phyloP scores from a whole-genome alignment of 768 basidiomycete genomes.

The Tylopilus balloui region DNA sequence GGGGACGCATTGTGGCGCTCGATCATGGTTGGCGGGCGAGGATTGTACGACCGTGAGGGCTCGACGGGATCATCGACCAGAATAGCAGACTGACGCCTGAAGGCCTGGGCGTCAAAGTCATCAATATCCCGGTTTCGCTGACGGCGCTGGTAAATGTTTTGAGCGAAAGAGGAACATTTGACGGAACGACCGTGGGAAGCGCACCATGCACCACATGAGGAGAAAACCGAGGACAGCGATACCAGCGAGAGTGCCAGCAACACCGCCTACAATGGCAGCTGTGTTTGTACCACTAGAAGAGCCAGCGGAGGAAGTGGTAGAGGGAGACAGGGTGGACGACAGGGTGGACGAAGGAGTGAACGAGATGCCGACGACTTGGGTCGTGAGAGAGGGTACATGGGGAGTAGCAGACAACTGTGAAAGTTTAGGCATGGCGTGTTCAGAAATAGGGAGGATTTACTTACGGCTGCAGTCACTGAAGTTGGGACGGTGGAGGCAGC shows the following conservation, averaged over 20 bases:
- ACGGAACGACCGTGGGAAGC: conserved; percentile 10
- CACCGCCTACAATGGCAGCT: conserved; percentile 34
- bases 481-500: conserved; percentile 7
- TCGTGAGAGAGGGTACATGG: background rate
- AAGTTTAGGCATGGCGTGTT: background rate
- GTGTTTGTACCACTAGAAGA: conserved; percentile 34
- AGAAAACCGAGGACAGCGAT: conserved; percentile 38
- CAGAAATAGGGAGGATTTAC: conserved; percentile 3
- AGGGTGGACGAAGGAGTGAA: conserved; percentile 1
- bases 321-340: conserved; percentile 1
- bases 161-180: conserved; percentile 4
- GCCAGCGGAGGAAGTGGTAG: conserved; percentile 29
- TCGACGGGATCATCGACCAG: conserved; percentile 52
- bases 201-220: conserved; percentile 45
- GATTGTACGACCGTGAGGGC: conserved; percentile 40
- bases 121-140: conserved; percentile 33
- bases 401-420: background rate
- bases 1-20: conserved; percentile 41
- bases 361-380: background rate
- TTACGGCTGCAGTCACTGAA: conserved; percentile 13
- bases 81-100: conserved; percentile 61
- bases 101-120: conserved; percentile 53
- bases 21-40: conserved; percentile 63
- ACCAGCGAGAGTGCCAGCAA: conserved; percentile 45
- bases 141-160: conserved; percentile 35